Base-by-base conservation (phyloP, 2,329 filamentous ascomycete species). In the Paraphaeosphaeria sporulosa region DNA sequence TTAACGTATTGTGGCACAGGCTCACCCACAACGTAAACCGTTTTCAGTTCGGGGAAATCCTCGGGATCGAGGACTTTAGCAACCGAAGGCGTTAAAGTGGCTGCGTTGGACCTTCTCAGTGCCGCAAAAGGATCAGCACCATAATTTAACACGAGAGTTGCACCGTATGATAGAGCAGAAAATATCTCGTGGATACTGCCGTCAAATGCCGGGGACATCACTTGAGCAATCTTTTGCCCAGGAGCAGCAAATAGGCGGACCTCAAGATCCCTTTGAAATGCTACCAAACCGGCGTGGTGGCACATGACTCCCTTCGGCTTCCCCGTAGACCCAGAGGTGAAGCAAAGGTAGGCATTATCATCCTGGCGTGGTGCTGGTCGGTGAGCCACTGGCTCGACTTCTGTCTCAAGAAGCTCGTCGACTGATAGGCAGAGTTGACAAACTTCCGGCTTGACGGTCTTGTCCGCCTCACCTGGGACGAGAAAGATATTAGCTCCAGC, bases 251-350 rank as follows among this genome's bases (percentile, higher is more conserved):
- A 19, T 4, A 57, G 32, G 10, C 46, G 46, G 7, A 51, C 47
- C 2, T 17, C 23, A 7, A 43, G 21, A 9, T 42, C 36, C 4
- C 7, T 25, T 38, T 57, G 55, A 17, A 57, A 57, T 9, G 55
- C 55, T 2, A 57, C 55, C 4, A 57, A 23, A 1, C 42, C 53
- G n/a, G 27, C 61, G 30, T 63, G 60, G 9, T 49, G 64, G 30
- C 60, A 79, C 7, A 77, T 17, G 5, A 82, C 78, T 0, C 74
- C 79, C 63, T 83, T 83, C 0, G 81, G 81, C 2, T 64, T 68
- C 2, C 81, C 81, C 1, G 80, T 82, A 2, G 76, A 77, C 0
- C 81, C 81, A 1, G 79, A 82, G 0, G 82, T 83, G 58, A 81
- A 83, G 53, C 76, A 78, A 0, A 83, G 32, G 56, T 81, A 83